Evolutionary conservation across 805 yeast genomes (phyloP).

Genomic region (Nakazawaea peltata): DNA sequence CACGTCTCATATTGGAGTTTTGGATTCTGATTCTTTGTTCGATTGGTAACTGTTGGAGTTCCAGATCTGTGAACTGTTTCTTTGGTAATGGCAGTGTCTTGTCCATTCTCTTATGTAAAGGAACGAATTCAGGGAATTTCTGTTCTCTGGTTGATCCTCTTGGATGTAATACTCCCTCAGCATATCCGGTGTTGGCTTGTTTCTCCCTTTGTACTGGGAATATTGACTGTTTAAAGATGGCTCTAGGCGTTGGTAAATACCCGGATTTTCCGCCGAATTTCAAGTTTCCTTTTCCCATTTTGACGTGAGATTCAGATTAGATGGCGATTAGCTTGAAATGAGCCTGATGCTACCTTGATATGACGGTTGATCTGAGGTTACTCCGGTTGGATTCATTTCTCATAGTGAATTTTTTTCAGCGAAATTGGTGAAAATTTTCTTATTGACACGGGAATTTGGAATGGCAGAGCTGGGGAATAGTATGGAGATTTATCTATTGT

Average conservation of each 20-base stretch:
- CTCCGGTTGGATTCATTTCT: too few relatives aligned
- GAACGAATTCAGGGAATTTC: constrained; percentile 39
- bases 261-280: constrained; percentile 68
- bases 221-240: constrained; percentile 63
- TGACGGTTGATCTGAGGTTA: too few relatives aligned
- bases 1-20: constrained; percentile 62
- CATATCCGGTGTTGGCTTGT: constrained; percentile 56
- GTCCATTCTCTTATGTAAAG: constrained; percentile 53
- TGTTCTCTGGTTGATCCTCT: constrained; percentile 51
- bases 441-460: too few relatives aligned
- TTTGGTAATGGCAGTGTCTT: constrained; percentile 43
- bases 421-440: too few relatives aligned
- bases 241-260: constrained; percentile 69
- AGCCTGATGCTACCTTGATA: too few relatives aligned
- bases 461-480: too few relatives aligned
- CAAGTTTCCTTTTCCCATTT: constrained; percentile 42
- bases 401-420: too few relatives aligned
- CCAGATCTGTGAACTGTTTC: constrained; percentile 20
- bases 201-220: constrained; percentile 42
- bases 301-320: too few relatives aligned
- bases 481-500: too few relatives aligned
- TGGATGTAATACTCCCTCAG: constrained; percentile 64
- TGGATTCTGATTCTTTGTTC: constrained; percentile 37
- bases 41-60: constrained; percentile 26
- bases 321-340: too few relatives aligned